Base-by-base conservation (phyloP, 2,329 filamentous ascomycete species). In the Curvularia sp. region DNA sequence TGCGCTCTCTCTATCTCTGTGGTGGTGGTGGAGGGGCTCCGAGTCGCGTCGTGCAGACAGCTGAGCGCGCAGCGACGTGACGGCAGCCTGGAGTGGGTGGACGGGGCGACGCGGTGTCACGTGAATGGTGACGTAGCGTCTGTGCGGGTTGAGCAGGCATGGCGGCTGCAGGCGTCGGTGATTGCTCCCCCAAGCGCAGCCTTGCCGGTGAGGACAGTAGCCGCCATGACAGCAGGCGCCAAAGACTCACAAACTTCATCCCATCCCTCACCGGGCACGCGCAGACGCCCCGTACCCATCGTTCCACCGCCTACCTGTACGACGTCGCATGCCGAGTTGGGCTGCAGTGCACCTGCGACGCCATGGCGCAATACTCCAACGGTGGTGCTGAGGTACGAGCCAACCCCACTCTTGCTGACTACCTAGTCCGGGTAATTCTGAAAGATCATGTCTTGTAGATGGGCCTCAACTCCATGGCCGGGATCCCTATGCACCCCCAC, bases 351-450 rank as follows among this genome's bases (percentile, higher is more conserved):
- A 55, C 34, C 38, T 49, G 45, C 46, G 49, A 60, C 58, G 64
- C 65, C 68, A 74, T 74, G 73, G 72, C 70, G 70, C 73, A 72
- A 62, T 75, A 72, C 72, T 72, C 66, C 34, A 74, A 71, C 64
- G 61, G 64, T 64, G 71, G 72, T 61, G 64, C 68, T 68, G 74
- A 75, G 65, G 72, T 75, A 69, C 58, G 70, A 50, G 12, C 52
- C 43, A 39, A 53, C 60, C 53, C 58, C 55, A 25, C 49, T 36
- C 34, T 41, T 38, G 38, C 30, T 43, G 55, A 60, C 48, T 53
- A n/a, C n/a, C n/a, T n/a, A 60, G 57, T 46, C 49, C 27, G 39
- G 46, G 49, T 54, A 50, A 53, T 59, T 63, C 63, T 71, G 59
- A 69, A 52, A 68, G 56, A 53, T n/a, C 59, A 63, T 57, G 42